These are phyloP conservation scores for Pistacia integerrima DNA, from an alignment of 345 rosid species.

Conservation along the genomic window DNA sequence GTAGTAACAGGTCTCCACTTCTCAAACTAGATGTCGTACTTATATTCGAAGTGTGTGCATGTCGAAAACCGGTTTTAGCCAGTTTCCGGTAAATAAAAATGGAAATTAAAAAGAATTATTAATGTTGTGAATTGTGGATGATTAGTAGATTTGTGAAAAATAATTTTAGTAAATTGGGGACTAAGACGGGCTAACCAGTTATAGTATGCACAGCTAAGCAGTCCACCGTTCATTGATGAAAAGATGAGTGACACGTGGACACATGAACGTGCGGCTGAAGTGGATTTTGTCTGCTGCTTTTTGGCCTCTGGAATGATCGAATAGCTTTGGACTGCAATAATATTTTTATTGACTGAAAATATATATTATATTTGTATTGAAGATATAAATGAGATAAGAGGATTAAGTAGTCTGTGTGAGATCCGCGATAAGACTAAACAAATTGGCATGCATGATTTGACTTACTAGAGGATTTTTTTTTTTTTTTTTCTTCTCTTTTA, in stretches of 20 bases:
- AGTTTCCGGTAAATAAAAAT: conserved; percentile 30
- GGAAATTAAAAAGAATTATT: conserved; percentile 15
- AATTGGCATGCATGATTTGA: too few relatives aligned
- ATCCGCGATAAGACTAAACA: too few relatives aligned
- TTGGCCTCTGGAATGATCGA: conserved; percentile 27
- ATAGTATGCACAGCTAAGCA: conserved; percentile 17
- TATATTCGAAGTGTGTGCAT: conserved; percentile 31
- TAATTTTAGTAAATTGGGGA: not conserved
- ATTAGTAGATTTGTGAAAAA: conserved; percentile 8
- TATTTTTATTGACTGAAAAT: not conserved
- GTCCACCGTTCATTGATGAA: not conserved
- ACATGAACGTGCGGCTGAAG: not conserved
- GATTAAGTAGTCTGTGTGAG: too few relatives aligned
- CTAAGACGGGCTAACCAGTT: not conserved
- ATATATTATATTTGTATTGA: too few relatives aligned
- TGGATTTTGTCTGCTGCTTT: conserved; percentile 15
- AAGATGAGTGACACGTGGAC: conserved; percentile 23
- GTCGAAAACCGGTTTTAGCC: conserved; percentile 28
- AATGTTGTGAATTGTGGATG: conserved; percentile 28
- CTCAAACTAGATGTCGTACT: conserved; percentile 6
- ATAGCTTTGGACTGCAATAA: not conserved
- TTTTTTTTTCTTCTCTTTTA: too few relatives aligned
- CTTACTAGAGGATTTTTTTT: too few relatives aligned
- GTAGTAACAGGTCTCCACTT: conserved; percentile 11
- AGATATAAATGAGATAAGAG: too few relatives aligned